Percentiles rank a stretch among this genome's conserved stretches.
These are phyloP conservation scores for Fusarium bulbicola DNA, from an alignment of 2,329 filamentous ascomycete species.

Conservation along the genomic window DNA sequence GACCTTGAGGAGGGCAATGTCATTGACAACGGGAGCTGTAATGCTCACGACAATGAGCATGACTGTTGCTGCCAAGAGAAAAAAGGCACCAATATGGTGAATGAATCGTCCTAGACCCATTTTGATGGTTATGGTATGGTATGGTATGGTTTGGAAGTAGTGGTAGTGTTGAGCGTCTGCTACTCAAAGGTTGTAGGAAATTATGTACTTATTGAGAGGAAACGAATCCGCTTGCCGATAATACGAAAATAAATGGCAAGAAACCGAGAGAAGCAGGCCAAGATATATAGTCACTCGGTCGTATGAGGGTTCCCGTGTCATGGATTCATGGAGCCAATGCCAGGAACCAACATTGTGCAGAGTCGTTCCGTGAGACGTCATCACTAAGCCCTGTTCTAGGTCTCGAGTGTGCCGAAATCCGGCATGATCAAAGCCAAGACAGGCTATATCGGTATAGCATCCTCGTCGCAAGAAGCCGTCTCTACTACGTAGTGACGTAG, in stretches of 20 bases:
- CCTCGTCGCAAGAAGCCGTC: slow-evolving; percentile 23
- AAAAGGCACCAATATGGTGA: slow-evolving; percentile 66
- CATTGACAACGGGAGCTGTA: slow-evolving; percentile 65
- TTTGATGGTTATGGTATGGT: slow-evolving; percentile 30
- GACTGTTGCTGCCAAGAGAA: slow-evolving; percentile 64
- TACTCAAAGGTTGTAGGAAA: not conserved
- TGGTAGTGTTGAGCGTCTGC: not conserved
- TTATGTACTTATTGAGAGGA: not conserved
- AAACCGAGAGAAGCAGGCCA: slow-evolving; percentile 9
- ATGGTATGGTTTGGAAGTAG: not conserved
- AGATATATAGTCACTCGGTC: slow-evolving; percentile 21
- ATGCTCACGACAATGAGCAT: slow-evolving; percentile 68
- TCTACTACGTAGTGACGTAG: slow-evolving; percentile 38
- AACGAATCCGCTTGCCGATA: not conserved
- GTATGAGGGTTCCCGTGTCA: slow-evolving; percentile 2
- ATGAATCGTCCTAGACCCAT: slow-evolving; percentile 62
- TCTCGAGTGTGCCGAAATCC: slow-evolving; percentile 20
- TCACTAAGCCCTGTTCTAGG: slow-evolving; percentile 32
- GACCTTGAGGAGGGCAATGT: slow-evolving; percentile 64
- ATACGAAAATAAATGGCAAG: slow-evolving; percentile 5
- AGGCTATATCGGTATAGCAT: slow-evolving; percentile 18
- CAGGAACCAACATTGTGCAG: slow-evolving; percentile 26
- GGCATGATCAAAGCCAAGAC: slow-evolving; percentile 28
- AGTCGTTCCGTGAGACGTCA: slow-evolving; percentile 39
- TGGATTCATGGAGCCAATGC: slow-evolving; percentile 1